Evolutionary conservation across 305 asterid genomes (phyloP).

Genomic region (Coffea humblotiana): DNA sequence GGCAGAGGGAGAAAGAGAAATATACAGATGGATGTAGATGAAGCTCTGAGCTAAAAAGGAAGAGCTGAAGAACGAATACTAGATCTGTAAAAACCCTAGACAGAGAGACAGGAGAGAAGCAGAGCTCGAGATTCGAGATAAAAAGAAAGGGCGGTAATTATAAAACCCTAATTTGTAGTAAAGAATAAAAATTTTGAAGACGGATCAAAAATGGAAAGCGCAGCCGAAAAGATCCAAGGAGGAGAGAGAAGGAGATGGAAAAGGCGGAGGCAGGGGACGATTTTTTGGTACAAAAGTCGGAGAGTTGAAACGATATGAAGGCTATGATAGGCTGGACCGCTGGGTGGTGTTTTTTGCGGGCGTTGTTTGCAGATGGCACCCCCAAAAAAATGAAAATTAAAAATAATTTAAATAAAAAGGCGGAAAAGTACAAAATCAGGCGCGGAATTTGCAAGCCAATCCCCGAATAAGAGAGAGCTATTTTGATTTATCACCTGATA

Average conservation of each 20-base stretch:
- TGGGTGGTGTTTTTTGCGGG: not conserved
- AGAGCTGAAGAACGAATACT: constrained; percentile 24
- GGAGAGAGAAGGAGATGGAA: constrained; percentile 21
- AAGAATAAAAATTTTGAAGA: constrained; percentile 24
- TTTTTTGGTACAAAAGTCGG: constrained; percentile 25
- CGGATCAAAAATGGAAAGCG: constrained; percentile 34
- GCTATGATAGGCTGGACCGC: not conserved
- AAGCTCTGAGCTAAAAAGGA: constrained; percentile 23
- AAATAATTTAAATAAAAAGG: not conserved
- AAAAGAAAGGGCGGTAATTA: constrained; percentile 12
- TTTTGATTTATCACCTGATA: too few relatives aligned
- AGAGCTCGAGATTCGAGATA: constrained; percentile 33
- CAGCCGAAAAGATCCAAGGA: constrained; percentile 41
- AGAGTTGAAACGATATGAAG: constrained; percentile 2
- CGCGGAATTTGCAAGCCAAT: constrained; percentile 23
- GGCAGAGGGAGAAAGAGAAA: constrained; percentile 20
- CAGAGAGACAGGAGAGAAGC: constrained; percentile 22
- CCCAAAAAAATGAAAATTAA: not conserved
- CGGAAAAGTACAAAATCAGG: constrained; percentile 20
- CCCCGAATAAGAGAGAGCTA: too few relatives aligned
- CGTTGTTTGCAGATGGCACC: constrained; percentile 10
- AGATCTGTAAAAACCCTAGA: constrained; percentile 61
- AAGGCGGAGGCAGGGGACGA: not conserved
- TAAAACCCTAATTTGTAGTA: constrained; percentile 42
- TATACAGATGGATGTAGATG: not conserved